phyloP scores from a whole-genome alignment of 2,329 filamentous ascomycete genomes.

The Monosporascus ibericus region DNA sequence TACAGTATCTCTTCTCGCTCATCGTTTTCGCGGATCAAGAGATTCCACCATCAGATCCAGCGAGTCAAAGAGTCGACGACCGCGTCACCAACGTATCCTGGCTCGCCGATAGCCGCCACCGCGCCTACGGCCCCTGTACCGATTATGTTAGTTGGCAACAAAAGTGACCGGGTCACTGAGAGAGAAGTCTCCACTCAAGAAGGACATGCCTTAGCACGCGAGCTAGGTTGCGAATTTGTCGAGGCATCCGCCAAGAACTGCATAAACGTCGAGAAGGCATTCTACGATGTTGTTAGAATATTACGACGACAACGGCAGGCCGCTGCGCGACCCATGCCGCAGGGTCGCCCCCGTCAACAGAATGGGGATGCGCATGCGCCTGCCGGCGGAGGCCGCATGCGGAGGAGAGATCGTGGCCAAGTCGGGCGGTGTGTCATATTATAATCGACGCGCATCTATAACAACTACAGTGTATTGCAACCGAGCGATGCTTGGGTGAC shows the following conservation, averaged over 20 bases:
- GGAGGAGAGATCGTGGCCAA: slow-evolving; percentile 21
- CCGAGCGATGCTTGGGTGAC: not conserved
- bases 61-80: slow-evolving; percentile 88
- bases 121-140: slow-evolving; percentile 66
- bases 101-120: slow-evolving; percentile 61
- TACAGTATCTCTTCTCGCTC: slow-evolving; percentile 98
- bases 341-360: slow-evolving; percentile 15
- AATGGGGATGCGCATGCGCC: slow-evolving; percentile 16
- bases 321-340: slow-evolving; percentile 32
- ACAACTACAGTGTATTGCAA: not conserved
- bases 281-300: slow-evolving; percentile 93
- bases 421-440: slow-evolving; percentile 36
- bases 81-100: slow-evolving; percentile 69
- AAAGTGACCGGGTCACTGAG: slow-evolving; percentile 93
- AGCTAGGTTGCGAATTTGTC: slow-evolving; percentile 92
- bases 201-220: slow-evolving; percentile 82
- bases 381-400: slow-evolving; percentile 19
- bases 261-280: slow-evolving; percentile 97
- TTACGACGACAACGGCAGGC: slow-evolving; percentile 75
- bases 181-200: slow-evolving; percentile 96
- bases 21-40: slow-evolving; percentile 89
- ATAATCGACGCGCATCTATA: slow-evolving; percentile 22
- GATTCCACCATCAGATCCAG: slow-evolving; percentile 95
- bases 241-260: slow-evolving; percentile 97
- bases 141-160: slow-evolving; percentile 98